These are phyloP conservation scores for Phylloporus sp. DNA, from an alignment of 768 basidiomycete species.

Conservation along the genomic window DNA sequence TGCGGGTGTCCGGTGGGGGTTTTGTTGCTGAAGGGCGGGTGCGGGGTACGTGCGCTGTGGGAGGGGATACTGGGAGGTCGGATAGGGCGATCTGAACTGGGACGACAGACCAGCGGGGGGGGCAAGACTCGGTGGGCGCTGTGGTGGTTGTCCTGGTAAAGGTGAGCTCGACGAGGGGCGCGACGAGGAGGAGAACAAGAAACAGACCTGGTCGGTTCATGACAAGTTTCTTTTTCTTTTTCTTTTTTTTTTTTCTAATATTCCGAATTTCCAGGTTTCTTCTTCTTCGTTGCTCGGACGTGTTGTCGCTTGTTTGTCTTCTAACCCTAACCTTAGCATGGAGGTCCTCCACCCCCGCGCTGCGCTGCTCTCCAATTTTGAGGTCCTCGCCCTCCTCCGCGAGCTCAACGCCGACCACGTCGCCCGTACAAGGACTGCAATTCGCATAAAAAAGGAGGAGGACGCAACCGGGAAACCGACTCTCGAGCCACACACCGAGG, in stretches of 20 bases:
- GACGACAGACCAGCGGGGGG: constrained; percentile 59
- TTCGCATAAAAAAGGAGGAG: constrained; percentile 76
- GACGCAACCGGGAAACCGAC: constrained; percentile 40
- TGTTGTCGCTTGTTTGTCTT: constrained; percentile 29
- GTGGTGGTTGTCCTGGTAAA: constrained; percentile 69
- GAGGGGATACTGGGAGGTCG: constrained; percentile 35
- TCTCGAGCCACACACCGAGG: constrained; percentile 40
- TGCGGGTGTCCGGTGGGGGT: constrained; percentile 55
- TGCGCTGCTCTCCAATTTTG: constrained; percentile 84
- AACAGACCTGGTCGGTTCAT: constrained; percentile 64
- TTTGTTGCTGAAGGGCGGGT: constrained; percentile 50
- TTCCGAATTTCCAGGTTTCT: constrained; percentile 3
- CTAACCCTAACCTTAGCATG: constrained; percentile 26
- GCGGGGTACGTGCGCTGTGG: constrained; percentile 31
- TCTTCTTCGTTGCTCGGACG: constrained; percentile 5
- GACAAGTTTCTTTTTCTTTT: constrained; percentile 2
- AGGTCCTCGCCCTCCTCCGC: constrained; percentile 75
- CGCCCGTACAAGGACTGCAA: constrained; percentile 61
- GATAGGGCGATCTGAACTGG: constrained; percentile 56
- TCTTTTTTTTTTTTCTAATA: constrained; percentile 10
- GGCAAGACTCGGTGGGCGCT: constrained; percentile 71
- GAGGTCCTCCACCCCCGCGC: constrained; percentile 50
- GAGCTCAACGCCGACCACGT: constrained; percentile 74
- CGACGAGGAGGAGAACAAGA: constrained; percentile 3
- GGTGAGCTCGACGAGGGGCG: constrained; percentile 20